phyloP scores from a whole-genome alignment of 2,329 filamentous ascomycete species.

The Phialophora tarda region DNA sequence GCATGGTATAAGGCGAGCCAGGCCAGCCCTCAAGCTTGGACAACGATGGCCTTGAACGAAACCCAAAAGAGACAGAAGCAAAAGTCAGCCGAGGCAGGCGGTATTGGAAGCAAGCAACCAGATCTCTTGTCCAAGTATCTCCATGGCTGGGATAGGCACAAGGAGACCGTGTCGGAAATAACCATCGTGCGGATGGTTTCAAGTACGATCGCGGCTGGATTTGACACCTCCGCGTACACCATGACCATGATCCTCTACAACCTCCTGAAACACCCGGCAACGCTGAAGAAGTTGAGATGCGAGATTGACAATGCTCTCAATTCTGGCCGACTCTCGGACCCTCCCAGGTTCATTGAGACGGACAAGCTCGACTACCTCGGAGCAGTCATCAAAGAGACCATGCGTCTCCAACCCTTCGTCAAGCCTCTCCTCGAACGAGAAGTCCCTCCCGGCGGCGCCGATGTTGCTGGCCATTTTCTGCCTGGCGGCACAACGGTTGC shows the following conservation, averaged over 20 bases:
- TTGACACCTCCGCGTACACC: slow-evolving; percentile 77
- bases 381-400: slow-evolving; percentile 55
- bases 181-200: slow-evolving; percentile 23
- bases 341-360: slow-evolving; percentile 2
- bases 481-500: slow-evolving; percentile 35
- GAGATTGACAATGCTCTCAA: slow-evolving; percentile 26
- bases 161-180: slow-evolving; percentile 17
- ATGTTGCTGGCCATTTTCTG: slow-evolving; percentile 41
- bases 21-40: slow-evolving; percentile 20
- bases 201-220: slow-evolving; percentile 65
- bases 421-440: slow-evolving; percentile 37
- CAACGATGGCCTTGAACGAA: slow-evolving; percentile 28
- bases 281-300: slow-evolving; percentile 20
- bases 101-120: slow-evolving; percentile 13
- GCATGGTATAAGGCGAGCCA: slow-evolving; percentile 21
- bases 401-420: slow-evolving; percentile 54
- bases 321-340: slow-evolving; percentile 9
- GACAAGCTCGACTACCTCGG: slow-evolving; percentile 60
- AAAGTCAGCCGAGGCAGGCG: neutral
- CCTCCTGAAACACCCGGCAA: slow-evolving; percentile 65
- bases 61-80: slow-evolving; percentile 1
- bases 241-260: slow-evolving; percentile 75
- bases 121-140: slow-evolving; percentile 27
- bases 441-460: slow-evolving; percentile 57
- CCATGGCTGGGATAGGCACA: slow-evolving; percentile 18